Conservation (phyloP, 495 filamentous ascomycete species). For the Lophium mytilinum region DNA sequence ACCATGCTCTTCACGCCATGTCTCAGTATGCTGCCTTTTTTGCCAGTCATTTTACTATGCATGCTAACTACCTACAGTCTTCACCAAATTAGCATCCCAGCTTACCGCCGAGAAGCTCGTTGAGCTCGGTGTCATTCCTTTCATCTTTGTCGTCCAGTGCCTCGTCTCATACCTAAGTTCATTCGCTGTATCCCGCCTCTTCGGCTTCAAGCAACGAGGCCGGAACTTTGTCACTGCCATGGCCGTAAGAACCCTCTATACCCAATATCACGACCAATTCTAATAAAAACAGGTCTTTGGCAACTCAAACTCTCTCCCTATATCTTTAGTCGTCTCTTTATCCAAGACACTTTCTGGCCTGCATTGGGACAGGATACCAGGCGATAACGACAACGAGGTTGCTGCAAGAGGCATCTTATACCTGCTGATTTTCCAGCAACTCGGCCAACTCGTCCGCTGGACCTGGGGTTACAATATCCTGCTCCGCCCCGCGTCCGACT, state of each 20-base stretch:
- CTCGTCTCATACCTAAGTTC: slow-evolving; percentile 73
- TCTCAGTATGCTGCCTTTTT: slow-evolving; percentile 59
- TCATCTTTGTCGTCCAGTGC: slow-evolving; percentile 86
- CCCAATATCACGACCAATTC: not conserved
- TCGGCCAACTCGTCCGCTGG: slow-evolving; percentile 92
- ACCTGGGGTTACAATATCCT: slow-evolving; percentile 96
- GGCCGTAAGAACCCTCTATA: slow-evolving; percentile 51
- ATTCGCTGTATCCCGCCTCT: slow-evolving; percentile 57
- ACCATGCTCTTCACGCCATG: slow-evolving; percentile 92
- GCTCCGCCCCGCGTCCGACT: slow-evolving; percentile 68
- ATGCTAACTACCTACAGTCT: slow-evolving; percentile 51
- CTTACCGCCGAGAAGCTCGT: slow-evolving; percentile 80
- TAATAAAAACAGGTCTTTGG: slow-evolving; percentile 62
- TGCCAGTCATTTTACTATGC: not conserved
- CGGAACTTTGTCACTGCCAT: slow-evolving; percentile 93
- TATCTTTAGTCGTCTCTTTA: slow-evolving; percentile 84
- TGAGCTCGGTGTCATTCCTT: slow-evolving; percentile 85
- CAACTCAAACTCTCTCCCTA: slow-evolving; percentile 96
- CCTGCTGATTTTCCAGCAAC: slow-evolving; percentile 92
- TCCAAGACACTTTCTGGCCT: slow-evolving; percentile 85
- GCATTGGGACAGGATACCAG: slow-evolving; percentile 83
- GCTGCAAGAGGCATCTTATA: slow-evolving; percentile 91
- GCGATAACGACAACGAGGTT: slow-evolving; percentile 93
- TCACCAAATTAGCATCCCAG: slow-evolving; percentile 95
- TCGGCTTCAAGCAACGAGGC: slow-evolving; percentile 72